Conservation (phyloP, 1,284 basidiomycete species). For the Athelia sp. region DNA sequence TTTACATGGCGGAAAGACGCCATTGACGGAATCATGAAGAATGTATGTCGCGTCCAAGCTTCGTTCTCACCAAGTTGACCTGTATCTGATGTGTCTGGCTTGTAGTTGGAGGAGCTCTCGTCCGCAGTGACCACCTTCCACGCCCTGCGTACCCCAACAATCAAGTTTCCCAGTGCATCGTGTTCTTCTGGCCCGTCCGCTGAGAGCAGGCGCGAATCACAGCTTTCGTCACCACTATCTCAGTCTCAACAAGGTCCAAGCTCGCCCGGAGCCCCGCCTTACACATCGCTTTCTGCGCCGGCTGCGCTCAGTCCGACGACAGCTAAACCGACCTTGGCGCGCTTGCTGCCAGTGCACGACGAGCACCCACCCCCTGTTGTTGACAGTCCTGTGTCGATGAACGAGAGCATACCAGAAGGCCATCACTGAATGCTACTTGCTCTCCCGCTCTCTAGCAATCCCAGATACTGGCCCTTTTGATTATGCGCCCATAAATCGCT, state of each 20-base stretch:
- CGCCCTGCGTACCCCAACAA: conserved; percentile 46
- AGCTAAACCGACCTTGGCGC: background rate
- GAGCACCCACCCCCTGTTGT: background rate
- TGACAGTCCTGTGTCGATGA: background rate
- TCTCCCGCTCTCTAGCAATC: no score
- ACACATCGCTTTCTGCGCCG: background rate
- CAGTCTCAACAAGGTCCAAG: background rate
- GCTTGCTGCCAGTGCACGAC: background rate
- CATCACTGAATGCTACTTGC: no score
- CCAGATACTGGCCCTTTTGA: no score
- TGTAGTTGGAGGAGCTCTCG: conserved; percentile 55
- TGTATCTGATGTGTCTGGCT: conserved; percentile 4
- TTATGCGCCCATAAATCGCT: no score
- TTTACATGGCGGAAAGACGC: conserved; percentile 64
- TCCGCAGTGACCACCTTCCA: conserved; percentile 55
- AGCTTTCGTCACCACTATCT: background rate
- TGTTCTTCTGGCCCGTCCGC: background rate
- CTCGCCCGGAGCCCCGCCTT: background rate
- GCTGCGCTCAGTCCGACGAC: background rate
- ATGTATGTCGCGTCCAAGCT: conserved; percentile 34
- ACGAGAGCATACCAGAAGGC: no score
- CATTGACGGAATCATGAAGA: conserved; percentile 66
- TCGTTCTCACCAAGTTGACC: background rate
- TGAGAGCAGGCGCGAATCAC: background rate
- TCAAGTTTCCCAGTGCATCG: conserved; percentile 30